Base-by-base conservation (phyloP, 192 early-diverging fungal genomes). In the Coemansia sp. region DNA sequence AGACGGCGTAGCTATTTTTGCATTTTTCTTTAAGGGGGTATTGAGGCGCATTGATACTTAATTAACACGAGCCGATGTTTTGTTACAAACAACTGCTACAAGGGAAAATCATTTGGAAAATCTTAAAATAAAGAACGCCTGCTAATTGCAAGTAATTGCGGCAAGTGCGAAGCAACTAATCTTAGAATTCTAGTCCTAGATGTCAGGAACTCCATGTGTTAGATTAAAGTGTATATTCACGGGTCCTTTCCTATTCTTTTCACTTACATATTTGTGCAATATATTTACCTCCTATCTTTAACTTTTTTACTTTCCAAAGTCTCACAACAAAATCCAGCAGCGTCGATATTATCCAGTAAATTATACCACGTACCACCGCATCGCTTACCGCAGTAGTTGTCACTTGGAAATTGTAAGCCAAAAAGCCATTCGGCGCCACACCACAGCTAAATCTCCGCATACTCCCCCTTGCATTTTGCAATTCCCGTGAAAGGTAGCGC, bases 41-140 rank as follows among this genome's bases (percentile, higher is more conserved):
- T 29, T 24, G 60, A 52, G 69, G 61, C 68, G 54, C 61, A 71
- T 64, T 71, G 62, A 54, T 17, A 39, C 32, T 59, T 70, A 63
- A 71, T 64, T 71, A 64, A 54, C 56, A 54, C 9, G 21, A 32
- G 54, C 20, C 42, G 56, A 14, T 52, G 3, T 61, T 57, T 21
- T 57, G 14, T 57, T 57, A 51, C 39, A 51, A 11, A 31, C 57
- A 14, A 33, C 30, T 21, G n/a, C 14, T 39, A 39, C 14, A 46
- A 46, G 14, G 39, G 3, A 17, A 46, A 46, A 46, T 46, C 39
- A 17, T 46, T 46, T 39, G 6, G 36, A 2, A 39, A 6, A 39
- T 9, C 36, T 6, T 9, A 39, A 6, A 39, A 39, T 39, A 39
- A 39, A 39, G n/a, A 39, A 39, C 36, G 9, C 8, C 36, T 39